These are phyloP conservation scores for Didymella lethalis DNA, from an alignment of 2,329 filamentous ascomycete genomes.

Conservation along the genomic window DNA sequence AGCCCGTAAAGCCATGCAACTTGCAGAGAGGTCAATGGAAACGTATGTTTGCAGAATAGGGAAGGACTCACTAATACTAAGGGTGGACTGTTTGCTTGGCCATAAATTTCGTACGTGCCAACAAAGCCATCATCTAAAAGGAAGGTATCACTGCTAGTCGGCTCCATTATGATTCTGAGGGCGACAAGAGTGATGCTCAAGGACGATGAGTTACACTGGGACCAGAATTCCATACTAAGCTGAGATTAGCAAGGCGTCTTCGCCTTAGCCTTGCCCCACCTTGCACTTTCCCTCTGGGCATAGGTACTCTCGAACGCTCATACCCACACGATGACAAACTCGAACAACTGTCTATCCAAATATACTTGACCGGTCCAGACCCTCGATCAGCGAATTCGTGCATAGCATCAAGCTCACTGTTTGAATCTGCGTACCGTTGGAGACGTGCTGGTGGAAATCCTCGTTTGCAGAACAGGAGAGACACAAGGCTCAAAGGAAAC, in stretches of 20 bases:
- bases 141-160: too few relatives aligned
- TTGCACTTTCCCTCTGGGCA: too few relatives aligned
- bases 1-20: slow-evolving; percentile 42
- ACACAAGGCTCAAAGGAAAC: neutral
- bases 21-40: slow-evolving; percentile 8
- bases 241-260: neutral
- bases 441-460: neutral
- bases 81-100: slow-evolving; percentile 11
- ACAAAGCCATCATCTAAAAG: too few relatives aligned
- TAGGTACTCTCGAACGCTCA: neutral
- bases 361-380: neutral
- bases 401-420: neutral
- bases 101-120: slow-evolving; percentile 23
- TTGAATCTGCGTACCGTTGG: neutral
- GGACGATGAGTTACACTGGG: too few relatives aligned
- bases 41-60: neutral
- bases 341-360: neutral
- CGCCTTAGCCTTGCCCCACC: too few relatives aligned
- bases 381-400: neutral
- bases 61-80: slow-evolving; percentile 26
- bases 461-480: neutral
- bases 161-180: too few relatives aligned
- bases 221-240: neutral
- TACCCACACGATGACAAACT: neutral
- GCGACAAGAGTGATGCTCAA: too few relatives aligned